Conservation (phyloP, 2,329 filamentous ascomycete species). For the Cercospora sesami region DNA sequence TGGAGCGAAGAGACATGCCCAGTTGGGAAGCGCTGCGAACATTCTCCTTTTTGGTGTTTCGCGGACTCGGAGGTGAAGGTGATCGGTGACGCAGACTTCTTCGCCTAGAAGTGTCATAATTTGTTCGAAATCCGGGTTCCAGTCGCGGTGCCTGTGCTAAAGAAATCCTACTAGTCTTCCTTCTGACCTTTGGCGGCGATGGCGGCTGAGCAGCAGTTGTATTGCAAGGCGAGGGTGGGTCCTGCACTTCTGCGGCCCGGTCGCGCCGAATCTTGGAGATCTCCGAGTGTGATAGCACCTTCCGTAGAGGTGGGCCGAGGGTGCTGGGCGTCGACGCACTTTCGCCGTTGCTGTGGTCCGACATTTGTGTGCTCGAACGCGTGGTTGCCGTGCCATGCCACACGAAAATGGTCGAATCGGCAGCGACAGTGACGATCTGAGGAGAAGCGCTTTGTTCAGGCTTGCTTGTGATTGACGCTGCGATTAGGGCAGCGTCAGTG, state of each 20-base stretch:
- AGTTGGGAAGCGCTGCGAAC: conserved; percentile 48
- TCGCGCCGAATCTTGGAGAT: conserved; percentile 71
- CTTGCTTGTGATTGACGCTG: conserved; percentile 21
- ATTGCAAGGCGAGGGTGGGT: conserved; percentile 40
- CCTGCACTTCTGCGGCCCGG: conserved; percentile 43
- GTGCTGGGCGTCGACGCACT: conserved; percentile 41
- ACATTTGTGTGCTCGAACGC: conserved; percentile 16
- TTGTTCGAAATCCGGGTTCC: conserved; percentile 42
- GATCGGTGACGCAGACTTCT: conserved; percentile 40
- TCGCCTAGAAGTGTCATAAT: conserved; percentile 28
- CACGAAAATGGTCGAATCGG: conserved; percentile 54
- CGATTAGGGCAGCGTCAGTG: conserved; percentile 73
- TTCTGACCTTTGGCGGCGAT: conserved; percentile 54
- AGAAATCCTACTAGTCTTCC: conserved; percentile 56
- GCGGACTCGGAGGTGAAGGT: conserved; percentile 45
- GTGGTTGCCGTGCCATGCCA: conserved; percentile 42
- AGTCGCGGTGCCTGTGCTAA: conserved; percentile 49
- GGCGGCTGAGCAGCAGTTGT: conserved; percentile 49
- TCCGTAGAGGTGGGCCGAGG: conserved; percentile 72
- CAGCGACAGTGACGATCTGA: conserved; percentile 51
- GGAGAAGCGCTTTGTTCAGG: conserved; percentile 42
- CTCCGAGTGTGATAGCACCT: conserved; percentile 83
- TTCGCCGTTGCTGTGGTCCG: conserved; percentile 17
- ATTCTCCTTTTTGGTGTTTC: conserved; percentile 27
- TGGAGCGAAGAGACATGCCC: conserved; percentile 52